Conservation (phyloP, 805 yeast species). For the Saturnispora gosingensis region DNA sequence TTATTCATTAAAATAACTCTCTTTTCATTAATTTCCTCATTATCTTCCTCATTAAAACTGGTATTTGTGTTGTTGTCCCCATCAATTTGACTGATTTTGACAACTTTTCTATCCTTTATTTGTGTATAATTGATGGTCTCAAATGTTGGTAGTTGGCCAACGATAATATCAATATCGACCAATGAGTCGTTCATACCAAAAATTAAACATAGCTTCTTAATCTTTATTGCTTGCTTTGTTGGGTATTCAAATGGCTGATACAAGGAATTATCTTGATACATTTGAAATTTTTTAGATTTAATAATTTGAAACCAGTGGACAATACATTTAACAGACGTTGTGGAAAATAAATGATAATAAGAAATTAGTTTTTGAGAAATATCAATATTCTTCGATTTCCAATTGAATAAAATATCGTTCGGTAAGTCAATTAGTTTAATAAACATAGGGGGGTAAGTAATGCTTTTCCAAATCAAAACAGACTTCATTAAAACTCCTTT, state of each 20-base stretch:
- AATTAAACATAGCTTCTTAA: constrained; percentile 60
- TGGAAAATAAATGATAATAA: constrained; percentile 81
- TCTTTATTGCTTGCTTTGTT: constrained; percentile 40
- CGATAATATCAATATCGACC: constrained; percentile 76
- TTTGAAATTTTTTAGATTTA: constrained; percentile 65
- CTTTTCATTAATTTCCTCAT: background rate
- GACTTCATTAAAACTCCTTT: constrained; percentile 58
- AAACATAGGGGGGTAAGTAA: constrained; percentile 70
- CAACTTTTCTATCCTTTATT: constrained; percentile 2
- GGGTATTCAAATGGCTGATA: constrained; percentile 41
- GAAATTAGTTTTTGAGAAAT: constrained; percentile 67
- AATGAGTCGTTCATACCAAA: constrained; percentile 80
- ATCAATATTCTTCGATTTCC: constrained; percentile 69
- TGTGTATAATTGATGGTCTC: constrained; percentile 7
- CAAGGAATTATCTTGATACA: constrained; percentile 69
- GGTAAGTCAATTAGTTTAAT: constrained; percentile 63
- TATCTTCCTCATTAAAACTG: background rate
- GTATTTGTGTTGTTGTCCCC: background rate
- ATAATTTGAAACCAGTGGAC: constrained; percentile 97
- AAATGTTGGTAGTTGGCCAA: constrained; percentile 32
- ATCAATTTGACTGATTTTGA: constrained; percentile 6
- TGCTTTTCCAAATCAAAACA: constrained; percentile 58
- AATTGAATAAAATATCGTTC: constrained; percentile 60
- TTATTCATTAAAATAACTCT: background rate
- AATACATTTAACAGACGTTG: constrained; percentile 83